These are phyloP conservation scores for Microbotryum saponariae DNA, from an alignment of 1,284 basidiomycete genomes.

Conservation along the genomic window DNA sequence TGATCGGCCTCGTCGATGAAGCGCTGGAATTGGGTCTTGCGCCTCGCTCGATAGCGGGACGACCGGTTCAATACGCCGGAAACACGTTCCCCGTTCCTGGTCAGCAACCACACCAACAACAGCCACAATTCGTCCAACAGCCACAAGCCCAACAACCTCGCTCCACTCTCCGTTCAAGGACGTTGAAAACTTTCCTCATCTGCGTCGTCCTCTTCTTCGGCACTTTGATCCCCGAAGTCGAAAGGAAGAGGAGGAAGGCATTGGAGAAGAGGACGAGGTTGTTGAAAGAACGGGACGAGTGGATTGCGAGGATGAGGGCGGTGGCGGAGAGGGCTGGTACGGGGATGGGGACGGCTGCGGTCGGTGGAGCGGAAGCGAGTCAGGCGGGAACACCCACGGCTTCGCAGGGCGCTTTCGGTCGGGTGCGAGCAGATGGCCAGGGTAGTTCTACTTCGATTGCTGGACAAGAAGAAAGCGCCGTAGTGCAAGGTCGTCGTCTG, in stretches of 20 bases:
- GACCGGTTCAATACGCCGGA: conserved; percentile 10
- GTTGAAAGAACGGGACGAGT: conserved; percentile 24
- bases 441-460: too few relatives aligned
- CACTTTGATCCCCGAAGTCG: conserved; percentile 37
- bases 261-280: conserved; percentile 36
- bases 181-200: conserved; percentile 1
- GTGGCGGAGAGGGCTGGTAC: background rate
- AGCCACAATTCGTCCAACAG: background rate
- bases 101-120: background rate
- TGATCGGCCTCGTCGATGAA: conserved; percentile 36
- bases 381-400: background rate
- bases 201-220: conserved; percentile 35
- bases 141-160: conserved; percentile 18
- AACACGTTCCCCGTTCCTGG: background rate
- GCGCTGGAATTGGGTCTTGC: conserved; percentile 35
- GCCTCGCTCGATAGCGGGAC: conserved; percentile 30
- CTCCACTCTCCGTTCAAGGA: conserved; percentile 5
- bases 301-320: conserved; percentile 6
- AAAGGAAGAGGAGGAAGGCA: conserved; percentile 35
- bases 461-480: too few relatives aligned
- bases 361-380: background rate
- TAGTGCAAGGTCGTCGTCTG: background rate
- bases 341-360: background rate
- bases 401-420: too few relatives aligned
- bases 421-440: too few relatives aligned